Evolutionary conservation across 768 basidiomycete species (phyloP).

Genomic region (Mycena chlorophos): DNA sequence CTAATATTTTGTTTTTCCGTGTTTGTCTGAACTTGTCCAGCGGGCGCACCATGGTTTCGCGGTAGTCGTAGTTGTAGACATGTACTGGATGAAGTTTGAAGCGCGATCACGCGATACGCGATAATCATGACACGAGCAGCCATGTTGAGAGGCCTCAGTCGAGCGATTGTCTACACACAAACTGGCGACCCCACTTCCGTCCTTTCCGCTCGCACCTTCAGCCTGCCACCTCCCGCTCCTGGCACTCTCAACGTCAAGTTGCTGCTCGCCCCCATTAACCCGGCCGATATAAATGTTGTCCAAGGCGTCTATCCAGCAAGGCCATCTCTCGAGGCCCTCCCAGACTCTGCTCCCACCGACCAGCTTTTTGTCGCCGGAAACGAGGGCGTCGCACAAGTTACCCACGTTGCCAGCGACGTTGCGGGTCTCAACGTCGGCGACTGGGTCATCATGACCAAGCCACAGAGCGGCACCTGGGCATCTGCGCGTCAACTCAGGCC

Average conservation of each 20-base stretch:
- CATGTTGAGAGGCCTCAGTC: too few relatives aligned
- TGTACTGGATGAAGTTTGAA: background rate
- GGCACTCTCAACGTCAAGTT: slow-evolving; percentile 64
- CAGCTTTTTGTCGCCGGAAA: slow-evolving; percentile 67
- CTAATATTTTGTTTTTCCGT: slow-evolving; percentile 4
- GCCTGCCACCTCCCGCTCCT: slow-evolving; percentile 53
- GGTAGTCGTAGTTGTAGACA: slow-evolving; percentile 34
- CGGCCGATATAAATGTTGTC: slow-evolving; percentile 78
- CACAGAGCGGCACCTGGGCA: slow-evolving; percentile 78
- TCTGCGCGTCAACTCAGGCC: slow-evolving; percentile 52
- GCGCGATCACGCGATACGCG: too few relatives aligned
- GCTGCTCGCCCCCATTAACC: slow-evolving; percentile 75
- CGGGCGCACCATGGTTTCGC: slow-evolving; percentile 57
- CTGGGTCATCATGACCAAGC: slow-evolving; percentile 71
- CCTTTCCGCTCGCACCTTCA: slow-evolving; percentile 53
- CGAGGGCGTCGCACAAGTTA: slow-evolving; percentile 71
- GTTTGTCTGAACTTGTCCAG: slow-evolving; percentile 31
- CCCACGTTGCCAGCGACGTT: slow-evolving; percentile 59
- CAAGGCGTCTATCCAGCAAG: slow-evolving; percentile 81
- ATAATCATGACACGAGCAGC: too few relatives aligned
- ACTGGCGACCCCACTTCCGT: slow-evolving; percentile 66
- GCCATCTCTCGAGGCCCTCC: slow-evolving; percentile 44
- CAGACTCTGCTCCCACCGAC: slow-evolving; percentile 32
- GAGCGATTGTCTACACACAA: slow-evolving; percentile 64
- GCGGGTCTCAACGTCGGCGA: slow-evolving; percentile 53